These are phyloP conservation scores for Porpolomopsis calyptriformis DNA, from an alignment of 768 basidiomycete species.

Conservation along the genomic window DNA sequence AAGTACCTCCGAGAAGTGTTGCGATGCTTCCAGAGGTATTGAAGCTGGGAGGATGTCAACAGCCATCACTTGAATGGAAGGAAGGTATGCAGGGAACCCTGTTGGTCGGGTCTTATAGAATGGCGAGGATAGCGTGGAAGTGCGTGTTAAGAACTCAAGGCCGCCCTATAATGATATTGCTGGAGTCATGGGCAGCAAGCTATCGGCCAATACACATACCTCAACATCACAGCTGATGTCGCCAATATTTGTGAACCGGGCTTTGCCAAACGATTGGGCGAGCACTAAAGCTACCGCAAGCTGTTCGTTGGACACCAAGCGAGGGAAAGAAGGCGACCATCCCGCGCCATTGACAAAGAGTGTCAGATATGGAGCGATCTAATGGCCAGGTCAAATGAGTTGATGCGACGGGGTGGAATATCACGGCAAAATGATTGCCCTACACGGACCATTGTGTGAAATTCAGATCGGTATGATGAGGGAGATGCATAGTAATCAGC, in stretches of 20 bases:
- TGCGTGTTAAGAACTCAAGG: slow-evolving; percentile 67
- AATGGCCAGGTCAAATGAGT: not conserved
- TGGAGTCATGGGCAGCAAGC: not conserved
- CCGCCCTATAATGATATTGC: slow-evolving; percentile 45
- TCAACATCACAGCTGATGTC: slow-evolving; percentile 88
- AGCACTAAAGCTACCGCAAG: slow-evolving; percentile 38
- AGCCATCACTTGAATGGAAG: slow-evolving; percentile 68
- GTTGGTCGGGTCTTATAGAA: slow-evolving; percentile 45
- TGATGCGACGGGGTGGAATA: not conserved
- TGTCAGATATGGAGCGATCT: slow-evolving; percentile 81
- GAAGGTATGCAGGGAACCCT: slow-evolving; percentile 33
- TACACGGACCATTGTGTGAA: slow-evolving; percentile 48
- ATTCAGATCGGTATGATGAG: slow-evolving; percentile 50
- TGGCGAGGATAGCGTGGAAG: slow-evolving; percentile 71
- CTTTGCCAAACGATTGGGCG: slow-evolving; percentile 40
- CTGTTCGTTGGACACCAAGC: slow-evolving; percentile 63
- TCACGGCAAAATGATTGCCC: not conserved
- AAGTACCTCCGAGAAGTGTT: slow-evolving; percentile 60
- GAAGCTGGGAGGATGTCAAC: slow-evolving; percentile 87
- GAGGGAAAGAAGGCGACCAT: slow-evolving; percentile 71
- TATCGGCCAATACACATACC: slow-evolving; percentile 25
- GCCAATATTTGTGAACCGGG: slow-evolving; percentile 61
- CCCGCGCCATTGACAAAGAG: slow-evolving; percentile 81
- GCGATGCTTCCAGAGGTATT: slow-evolving; percentile 72
- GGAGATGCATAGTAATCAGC: slow-evolving; percentile 68